These are phyloP conservation scores for Urtica urens DNA, from an alignment of 306 rosid genomes.

Conservation along the genomic window DNA sequence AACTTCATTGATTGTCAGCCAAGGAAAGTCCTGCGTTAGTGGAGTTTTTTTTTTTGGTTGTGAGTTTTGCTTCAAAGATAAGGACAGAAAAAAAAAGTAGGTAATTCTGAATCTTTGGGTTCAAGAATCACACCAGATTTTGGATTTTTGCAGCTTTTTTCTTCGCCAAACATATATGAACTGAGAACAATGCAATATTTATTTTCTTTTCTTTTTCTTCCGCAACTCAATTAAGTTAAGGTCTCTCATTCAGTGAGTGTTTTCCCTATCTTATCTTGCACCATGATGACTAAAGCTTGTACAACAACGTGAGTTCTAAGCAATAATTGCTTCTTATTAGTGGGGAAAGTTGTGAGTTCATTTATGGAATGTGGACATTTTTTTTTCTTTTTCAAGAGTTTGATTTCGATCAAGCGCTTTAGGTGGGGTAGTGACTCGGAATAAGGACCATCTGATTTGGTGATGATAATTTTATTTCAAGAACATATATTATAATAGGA, in stretches of 20 bases:
- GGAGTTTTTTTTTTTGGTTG: constrained; percentile 49
- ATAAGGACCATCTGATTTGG: background rate
- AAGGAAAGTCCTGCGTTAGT: constrained; percentile 27
- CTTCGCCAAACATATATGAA: constrained; percentile 22
- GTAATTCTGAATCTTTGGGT: constrained; percentile 61
- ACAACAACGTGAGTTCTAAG: constrained; percentile 59
- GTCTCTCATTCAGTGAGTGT: constrained; percentile 41
- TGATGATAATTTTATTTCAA: background rate
- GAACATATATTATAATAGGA: background rate
- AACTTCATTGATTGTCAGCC: constrained; percentile 26
- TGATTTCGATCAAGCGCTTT: background rate
- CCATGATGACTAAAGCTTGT: constrained; percentile 10
- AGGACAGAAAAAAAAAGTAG: constrained; percentile 53
- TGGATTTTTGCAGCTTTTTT: constrained; percentile 26
- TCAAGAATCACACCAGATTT: constrained; percentile 54
- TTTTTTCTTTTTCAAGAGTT: constrained; percentile 9
- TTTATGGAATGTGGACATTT: constrained; percentile 4
- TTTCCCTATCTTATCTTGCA: constrained; percentile 10
- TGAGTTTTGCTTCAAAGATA: constrained; percentile 85
- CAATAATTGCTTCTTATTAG: constrained; percentile 24
- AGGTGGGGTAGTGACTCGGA: constrained; percentile 3
- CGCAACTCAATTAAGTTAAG: constrained; percentile 34
- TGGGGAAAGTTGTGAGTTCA: constrained; percentile 14
- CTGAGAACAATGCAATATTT: constrained; percentile 4
- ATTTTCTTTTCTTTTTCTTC: background rate